Evolutionary conservation across 495 filamentous ascomycete genomes (phyloP).

Genomic region (Neurospora sp.): DNA sequence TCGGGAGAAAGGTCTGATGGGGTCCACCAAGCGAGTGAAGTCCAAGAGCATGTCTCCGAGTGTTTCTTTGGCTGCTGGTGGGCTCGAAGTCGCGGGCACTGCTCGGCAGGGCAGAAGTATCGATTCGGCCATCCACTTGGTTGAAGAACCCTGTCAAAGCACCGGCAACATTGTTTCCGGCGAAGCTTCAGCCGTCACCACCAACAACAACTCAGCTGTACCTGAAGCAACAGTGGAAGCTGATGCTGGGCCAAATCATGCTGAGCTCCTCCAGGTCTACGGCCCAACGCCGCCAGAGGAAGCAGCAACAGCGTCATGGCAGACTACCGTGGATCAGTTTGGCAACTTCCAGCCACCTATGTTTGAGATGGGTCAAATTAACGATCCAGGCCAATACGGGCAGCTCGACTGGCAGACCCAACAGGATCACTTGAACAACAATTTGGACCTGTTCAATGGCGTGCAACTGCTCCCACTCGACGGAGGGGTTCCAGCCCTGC

Average conservation of each 20-base stretch:
- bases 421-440: background rate
- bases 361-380: background rate
- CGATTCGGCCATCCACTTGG: background rate
- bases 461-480: conserved; percentile 3
- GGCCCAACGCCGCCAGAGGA: background rate
- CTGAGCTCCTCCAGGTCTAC: background rate
- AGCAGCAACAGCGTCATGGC: background rate
- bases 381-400: background rate
- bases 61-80: background rate
- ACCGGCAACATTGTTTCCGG: background rate
- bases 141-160: background rate
- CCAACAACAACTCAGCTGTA: background rate
- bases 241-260: background rate
- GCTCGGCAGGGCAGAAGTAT: background rate
- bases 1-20: conserved; percentile 15
- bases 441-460: conserved; percentile 2
- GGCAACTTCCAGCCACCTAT: background rate
- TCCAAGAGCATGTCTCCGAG: background rate
- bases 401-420: conserved; percentile 11
- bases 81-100: background rate
- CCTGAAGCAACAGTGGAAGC: background rate
- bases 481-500: conserved; percentile 5
- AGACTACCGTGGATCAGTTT: background rate
- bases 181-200: background rate
- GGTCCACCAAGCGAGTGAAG: conserved; percentile 12